Evolutionary conservation across 2,329 filamentous ascomycete genomes (phyloP), one percentile per base, ranked within the genome.

Genomic region (Parafenestella ontariensis): DNA sequence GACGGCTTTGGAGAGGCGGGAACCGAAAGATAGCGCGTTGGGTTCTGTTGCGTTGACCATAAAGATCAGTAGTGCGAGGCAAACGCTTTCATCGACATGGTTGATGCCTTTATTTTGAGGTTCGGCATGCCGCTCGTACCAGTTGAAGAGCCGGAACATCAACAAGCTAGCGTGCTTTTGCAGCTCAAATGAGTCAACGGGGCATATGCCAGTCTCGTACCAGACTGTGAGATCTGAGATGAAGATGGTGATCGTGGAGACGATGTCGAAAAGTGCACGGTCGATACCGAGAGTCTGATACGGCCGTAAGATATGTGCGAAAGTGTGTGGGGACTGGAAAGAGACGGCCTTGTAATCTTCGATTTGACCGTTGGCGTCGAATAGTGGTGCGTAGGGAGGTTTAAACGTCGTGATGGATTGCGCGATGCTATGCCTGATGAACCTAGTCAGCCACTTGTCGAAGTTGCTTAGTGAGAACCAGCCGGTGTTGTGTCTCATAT

Each of bases 371-470:
- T 31, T 57, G 9, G 49, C 39, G 29, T 65, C 57, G 3, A 64
- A 17, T 7, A 72, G 59, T 5, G 68, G 37, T 6, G 69, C 57
- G 50, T 74, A 74, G 1, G 71, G 70, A 5, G 50, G 58, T 36
- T 69, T 60, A 39, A 73, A 74, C 2, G 69, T 67, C 2, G 69
- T 60, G 36, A 72, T 66, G 3, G 63, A 59, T 45, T 71, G 69
- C 7, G 71, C 71, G 17, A 67, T 64, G 49, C 65, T 71, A 45
- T 74, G 70, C 71, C 71, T 74, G 31, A n/a, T 26, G 2, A 26
- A 36, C 5, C 5, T 31, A n/a, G 39, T 67, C 50, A 67, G 59
- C 50, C n/a, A 13, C 28, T 23, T 20, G 28, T n/a, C 40, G 9
- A 8, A 17, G 40, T 17, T 31, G 2, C 5, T 5, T n/a, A 11